Evolutionary conservation across 2,329 filamentous ascomycete species (phyloP).

Genomic region (Pyrenochaeta sp.): DNA sequence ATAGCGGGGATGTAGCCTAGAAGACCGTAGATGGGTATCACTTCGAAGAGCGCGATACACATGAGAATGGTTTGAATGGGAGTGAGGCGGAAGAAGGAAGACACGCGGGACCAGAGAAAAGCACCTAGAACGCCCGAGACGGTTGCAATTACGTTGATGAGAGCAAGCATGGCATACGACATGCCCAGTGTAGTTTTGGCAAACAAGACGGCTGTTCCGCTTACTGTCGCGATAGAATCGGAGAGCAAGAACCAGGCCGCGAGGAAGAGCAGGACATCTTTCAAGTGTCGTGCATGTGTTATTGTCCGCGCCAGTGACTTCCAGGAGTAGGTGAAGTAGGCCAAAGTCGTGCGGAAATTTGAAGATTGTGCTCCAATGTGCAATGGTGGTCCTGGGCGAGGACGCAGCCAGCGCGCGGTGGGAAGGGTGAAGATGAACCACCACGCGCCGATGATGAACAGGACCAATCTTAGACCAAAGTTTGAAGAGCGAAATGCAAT

Average conservation of each 20-base stretch:
- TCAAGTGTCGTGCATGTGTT: conserved; percentile 73
- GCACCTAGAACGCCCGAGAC: conserved; percentile 84
- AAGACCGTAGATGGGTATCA: conserved; percentile 91
- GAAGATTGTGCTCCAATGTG: conserved; percentile 36
- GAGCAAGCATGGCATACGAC: conserved; percentile 83
- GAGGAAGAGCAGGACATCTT: conserved; percentile 81
- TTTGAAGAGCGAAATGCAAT: conserved; percentile 70
- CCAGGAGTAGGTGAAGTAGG: conserved; percentile 87
- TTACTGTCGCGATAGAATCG: conserved; percentile 93
- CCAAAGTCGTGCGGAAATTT: conserved; percentile 64
- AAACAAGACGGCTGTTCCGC: conserved; percentile 92
- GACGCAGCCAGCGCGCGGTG: conserved; percentile 84
- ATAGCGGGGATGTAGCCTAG: conserved; percentile 87
- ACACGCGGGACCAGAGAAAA: conserved; percentile 86
- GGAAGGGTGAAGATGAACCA: conserved; percentile 94
- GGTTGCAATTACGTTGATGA: conserved; percentile 95
- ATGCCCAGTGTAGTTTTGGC: conserved; percentile 93
- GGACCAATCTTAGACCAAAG: conserved; percentile 84
- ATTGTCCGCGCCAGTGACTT: conserved; percentile 82
- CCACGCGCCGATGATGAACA: conserved; percentile 89
- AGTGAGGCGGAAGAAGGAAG: conserved; percentile 71
- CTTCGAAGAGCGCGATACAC: conserved; percentile 89
- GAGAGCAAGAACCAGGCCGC: conserved; percentile 93
- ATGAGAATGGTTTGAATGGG: conserved; percentile 89
- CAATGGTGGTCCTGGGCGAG: conserved; percentile 83